Evolutionary conservation across 139 green algal species (phyloP).

Genomic region (Chlorella vulgaris): DNA sequence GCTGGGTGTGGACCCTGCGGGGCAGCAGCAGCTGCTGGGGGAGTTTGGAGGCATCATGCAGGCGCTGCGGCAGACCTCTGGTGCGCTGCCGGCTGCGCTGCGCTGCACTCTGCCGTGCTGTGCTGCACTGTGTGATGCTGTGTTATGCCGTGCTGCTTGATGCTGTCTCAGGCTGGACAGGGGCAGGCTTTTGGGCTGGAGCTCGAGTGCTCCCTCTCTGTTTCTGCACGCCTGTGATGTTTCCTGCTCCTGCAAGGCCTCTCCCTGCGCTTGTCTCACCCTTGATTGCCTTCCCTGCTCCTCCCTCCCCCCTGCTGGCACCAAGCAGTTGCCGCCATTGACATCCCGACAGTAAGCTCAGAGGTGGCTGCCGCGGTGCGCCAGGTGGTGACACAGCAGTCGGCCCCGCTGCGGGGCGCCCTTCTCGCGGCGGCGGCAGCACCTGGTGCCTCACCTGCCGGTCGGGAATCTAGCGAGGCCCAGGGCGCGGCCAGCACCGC

Average conservation of each 20-base stretch:
- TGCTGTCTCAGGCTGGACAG: no score
- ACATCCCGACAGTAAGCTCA: neutral
- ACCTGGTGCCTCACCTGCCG: neutral
- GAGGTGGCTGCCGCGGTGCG: slow-evolving; percentile 7
- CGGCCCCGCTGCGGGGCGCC: neutral
- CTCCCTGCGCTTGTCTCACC: neutral
- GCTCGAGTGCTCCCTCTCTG: no score
- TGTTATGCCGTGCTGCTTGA: no score
- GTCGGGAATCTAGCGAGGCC: no score
- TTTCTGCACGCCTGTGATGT: no score
- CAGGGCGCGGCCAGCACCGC: no score
- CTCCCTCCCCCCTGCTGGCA: neutral
- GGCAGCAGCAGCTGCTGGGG: slow-evolving; percentile 26
- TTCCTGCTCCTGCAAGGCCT: neutral
- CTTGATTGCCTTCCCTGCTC: neutral
- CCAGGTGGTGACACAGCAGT: neutral
- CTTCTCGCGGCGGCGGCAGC: neutral
- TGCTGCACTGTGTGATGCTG: no score
- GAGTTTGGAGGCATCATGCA: slow-evolving; percentile 20
- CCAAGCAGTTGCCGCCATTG: slow-evolving; percentile 8
- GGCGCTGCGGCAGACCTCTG: slow-evolving; percentile 23
- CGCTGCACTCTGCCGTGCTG: neutral
- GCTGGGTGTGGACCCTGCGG: slow-evolving; percentile 9
- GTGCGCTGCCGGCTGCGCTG: neutral
- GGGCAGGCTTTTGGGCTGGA: no score